These are phyloP conservation scores for Blakeslea trispora DNA, from an alignment of 371 early-diverging fungal species.

Conservation along the genomic window DNA sequence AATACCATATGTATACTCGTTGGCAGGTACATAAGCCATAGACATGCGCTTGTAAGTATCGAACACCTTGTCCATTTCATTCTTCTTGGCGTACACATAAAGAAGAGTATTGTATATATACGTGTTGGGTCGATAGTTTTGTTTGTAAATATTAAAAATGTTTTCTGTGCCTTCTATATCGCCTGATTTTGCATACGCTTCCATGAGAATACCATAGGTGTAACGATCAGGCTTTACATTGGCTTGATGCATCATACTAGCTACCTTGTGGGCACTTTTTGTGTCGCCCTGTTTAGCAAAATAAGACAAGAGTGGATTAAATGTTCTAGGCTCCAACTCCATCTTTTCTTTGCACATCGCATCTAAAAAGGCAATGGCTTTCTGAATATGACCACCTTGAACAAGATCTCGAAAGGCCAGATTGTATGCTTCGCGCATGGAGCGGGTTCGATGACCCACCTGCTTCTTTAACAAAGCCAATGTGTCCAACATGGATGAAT, in stretches of 20 bases:
- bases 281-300: conserved; percentile 38
- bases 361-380: conserved; percentile 30
- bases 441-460: not conserved
- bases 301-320: conserved; percentile 31
- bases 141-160: conserved; percentile 28
- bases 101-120: conserved; percentile 38
- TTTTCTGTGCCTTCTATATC: conserved; percentile 38
- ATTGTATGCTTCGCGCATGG: conserved; percentile 29
- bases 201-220: conserved; percentile 41
- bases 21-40: conserved; percentile 27
- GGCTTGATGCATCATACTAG: conserved; percentile 28
- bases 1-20: conserved; percentile 37
- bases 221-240: conserved; percentile 25
- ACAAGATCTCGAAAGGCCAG: conserved; percentile 32
- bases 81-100: conserved; percentile 33
- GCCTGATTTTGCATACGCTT: conserved; percentile 46
- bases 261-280: conserved; percentile 18
- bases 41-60: conserved; percentile 41
- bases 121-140: conserved; percentile 28
- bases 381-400: conserved; percentile 20
- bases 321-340: conserved; percentile 18
- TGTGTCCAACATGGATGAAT: conserved; percentile 26
- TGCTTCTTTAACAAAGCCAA: conserved; percentile 21
- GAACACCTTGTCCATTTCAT: conserved; percentile 45
- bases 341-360: conserved; percentile 26